Evolutionary conservation across 495 filamentous ascomycete genomes (phyloP).

Genomic region (Elaphomyces granulatus): DNA sequence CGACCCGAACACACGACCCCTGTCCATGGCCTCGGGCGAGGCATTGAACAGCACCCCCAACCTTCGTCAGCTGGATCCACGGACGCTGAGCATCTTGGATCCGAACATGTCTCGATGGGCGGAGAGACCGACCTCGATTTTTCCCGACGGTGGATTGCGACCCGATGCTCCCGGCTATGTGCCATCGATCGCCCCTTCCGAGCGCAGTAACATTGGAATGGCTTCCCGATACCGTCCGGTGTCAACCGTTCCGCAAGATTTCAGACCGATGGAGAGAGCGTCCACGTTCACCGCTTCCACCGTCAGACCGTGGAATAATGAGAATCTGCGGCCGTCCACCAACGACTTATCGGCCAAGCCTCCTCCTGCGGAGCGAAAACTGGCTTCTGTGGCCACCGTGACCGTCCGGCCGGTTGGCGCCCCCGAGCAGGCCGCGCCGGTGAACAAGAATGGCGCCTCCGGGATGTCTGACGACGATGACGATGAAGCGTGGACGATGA

Average conservation of each 20-base stretch:
- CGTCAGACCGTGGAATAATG: conserved; percentile 34
- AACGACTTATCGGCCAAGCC: conserved; percentile 10
- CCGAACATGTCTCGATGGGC: conserved; percentile 46
- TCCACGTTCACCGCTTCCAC: conserved; percentile 38
- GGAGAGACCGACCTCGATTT: conserved; percentile 18
- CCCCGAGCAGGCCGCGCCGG: conserved; percentile 16
- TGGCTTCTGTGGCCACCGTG: conserved; percentile 23
- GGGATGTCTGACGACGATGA: conserved; percentile 53
- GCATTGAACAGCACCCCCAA: conserved; percentile 9
- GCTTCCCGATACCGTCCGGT: conserved; percentile 90
- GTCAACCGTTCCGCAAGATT: conserved; percentile 33
- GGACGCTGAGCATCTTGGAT: conserved; percentile 74
- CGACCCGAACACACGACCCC: conserved; percentile 22
- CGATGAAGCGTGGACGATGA: conserved; percentile 73
- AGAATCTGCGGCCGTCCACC: conserved; percentile 20
- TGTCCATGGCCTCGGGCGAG: conserved; percentile 28
- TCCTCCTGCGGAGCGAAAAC: conserved; percentile 16
- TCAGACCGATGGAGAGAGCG: conserved; percentile 23
- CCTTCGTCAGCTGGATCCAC: conserved; percentile 22
- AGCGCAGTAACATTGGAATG: conserved; percentile 83
- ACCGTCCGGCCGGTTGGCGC: conserved; percentile 24
- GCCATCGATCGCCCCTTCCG: conserved; percentile 76
- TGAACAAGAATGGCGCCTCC: conserved; percentile 12
- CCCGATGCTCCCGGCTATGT: conserved; percentile 40
- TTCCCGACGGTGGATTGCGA: conserved; percentile 14